Percentiles rank a stretch among this genome's conserved stretches.
Conservation (phyloP, 495 filamentous ascomycete species). For the Tricharina praecox region DNA sequence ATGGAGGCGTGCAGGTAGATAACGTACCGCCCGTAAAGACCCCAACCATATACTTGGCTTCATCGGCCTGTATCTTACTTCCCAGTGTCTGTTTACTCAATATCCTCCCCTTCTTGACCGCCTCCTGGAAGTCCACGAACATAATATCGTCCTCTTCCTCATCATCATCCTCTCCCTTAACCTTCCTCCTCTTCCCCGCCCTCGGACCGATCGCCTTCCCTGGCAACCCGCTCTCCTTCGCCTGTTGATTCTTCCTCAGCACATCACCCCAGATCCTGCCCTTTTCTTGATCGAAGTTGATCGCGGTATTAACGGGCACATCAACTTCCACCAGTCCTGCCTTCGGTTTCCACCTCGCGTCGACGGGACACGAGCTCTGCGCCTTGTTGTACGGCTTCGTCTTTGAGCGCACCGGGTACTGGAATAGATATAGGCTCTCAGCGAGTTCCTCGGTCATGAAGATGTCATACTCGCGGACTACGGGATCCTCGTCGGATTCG, state of each 20-base stretch:
- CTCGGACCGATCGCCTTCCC: slow-evolving; percentile 41
- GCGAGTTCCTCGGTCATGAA: slow-evolving; percentile 23
- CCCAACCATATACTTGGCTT: slow-evolving; percentile 53
- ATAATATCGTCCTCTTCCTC: slow-evolving; percentile 30
- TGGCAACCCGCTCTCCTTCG: slow-evolving; percentile 34
- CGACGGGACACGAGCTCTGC: slow-evolving; percentile 37
- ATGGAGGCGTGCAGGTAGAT: no score
- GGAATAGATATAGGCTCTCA: slow-evolving; percentile 44
- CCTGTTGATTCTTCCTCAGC: slow-evolving; percentile 32
- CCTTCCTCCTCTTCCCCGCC: slow-evolving; percentile 28
- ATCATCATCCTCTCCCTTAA: slow-evolving; percentile 25
- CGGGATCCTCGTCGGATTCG: slow-evolving; percentile 18
- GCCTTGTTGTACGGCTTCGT: slow-evolving; percentile 40
- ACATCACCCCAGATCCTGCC: slow-evolving; percentile 51
- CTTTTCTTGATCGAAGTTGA: slow-evolving; percentile 48
- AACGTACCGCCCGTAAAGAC: slow-evolving; percentile 46
- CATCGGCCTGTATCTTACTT: slow-evolving; percentile 44
- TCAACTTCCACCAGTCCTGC: slow-evolving; percentile 61
- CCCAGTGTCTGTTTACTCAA: slow-evolving; percentile 46
- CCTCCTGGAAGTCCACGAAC: slow-evolving; percentile 33
- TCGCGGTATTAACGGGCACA: slow-evolving; percentile 43
- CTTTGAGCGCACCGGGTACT: slow-evolving; percentile 44
- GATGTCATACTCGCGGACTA: slow-evolving; percentile 22
- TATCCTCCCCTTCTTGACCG: slow-evolving; percentile 35
- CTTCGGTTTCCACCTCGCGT: slow-evolving; percentile 48